phyloP scores from a whole-genome alignment of 2,329 filamentous ascomycete species.

The Capronia coronata region DNA sequence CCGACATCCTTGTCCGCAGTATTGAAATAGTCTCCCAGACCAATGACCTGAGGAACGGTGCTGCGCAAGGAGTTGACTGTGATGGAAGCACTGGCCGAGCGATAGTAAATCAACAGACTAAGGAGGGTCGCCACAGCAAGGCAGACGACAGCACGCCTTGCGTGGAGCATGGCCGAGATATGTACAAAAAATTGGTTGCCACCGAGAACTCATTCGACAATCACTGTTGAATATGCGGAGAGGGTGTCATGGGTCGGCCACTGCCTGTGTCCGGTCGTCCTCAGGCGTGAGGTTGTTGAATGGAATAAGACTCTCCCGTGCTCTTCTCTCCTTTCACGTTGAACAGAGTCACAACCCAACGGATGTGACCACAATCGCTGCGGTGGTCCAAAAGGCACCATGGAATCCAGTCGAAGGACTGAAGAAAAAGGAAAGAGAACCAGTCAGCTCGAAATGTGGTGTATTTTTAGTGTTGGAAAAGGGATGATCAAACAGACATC shows the following conservation, averaged over 20 bases:
- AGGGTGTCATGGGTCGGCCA: neutral
- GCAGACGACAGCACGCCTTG: slow-evolving; percentile 14
- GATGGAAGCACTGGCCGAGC: slow-evolving; percentile 10
- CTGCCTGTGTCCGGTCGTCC: neutral
- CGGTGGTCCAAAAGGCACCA: neutral
- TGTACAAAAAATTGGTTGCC: slow-evolving; percentile 5
- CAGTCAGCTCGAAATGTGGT: neutral
- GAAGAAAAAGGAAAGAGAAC: neutral
- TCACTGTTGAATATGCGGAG: neutral
- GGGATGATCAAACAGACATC: no score
- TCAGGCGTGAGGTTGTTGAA: no score
- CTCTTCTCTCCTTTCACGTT: no score
- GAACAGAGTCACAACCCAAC: no score
- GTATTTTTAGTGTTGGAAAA: no score
- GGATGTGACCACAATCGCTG: no score
- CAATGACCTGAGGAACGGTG: slow-evolving; percentile 33
- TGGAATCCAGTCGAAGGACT: neutral
- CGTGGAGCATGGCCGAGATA: slow-evolving; percentile 19
- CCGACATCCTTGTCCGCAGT: slow-evolving; percentile 6
- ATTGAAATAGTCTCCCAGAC: slow-evolving; percentile 33
- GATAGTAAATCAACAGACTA: slow-evolving; percentile 16
- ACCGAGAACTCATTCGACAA: slow-evolving; percentile 15
- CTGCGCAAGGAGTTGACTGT: slow-evolving; percentile 16
- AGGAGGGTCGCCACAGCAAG: slow-evolving; percentile 11
- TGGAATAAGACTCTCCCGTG: no score